Evolutionary conservation across 805 yeast species (phyloP).

Genomic region (Saccharomycopsis synnaedendra): DNA sequence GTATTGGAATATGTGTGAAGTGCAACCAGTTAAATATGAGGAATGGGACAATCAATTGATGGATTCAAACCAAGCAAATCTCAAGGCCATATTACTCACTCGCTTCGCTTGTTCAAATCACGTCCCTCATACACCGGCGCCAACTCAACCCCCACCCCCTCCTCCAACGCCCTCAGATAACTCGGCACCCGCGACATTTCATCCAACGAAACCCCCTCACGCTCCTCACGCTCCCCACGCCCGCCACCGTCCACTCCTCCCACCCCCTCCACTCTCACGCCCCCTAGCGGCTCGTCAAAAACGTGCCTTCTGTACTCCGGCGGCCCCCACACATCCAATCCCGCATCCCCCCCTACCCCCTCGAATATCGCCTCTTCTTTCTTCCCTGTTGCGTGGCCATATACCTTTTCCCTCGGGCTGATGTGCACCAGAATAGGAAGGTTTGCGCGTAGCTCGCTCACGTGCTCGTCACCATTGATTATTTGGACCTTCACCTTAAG

Average conservation of each 20-base stretch:
- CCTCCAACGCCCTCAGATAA: conserved; percentile 64
- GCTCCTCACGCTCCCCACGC: not conserved
- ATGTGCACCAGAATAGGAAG: conserved; percentile 69
- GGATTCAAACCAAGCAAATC: no score
- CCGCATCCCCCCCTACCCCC: no score
- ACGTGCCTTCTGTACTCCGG: no score
- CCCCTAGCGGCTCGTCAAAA: no score
- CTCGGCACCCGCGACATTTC: conserved; percentile 66
- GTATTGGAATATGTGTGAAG: no score
- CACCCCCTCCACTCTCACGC: no score
- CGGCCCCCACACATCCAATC: no score
- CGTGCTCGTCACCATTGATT: conserved; percentile 69
- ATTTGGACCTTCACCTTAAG: conserved; percentile 70
- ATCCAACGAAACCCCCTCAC: conserved; percentile 3
- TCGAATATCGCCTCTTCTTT: no score
- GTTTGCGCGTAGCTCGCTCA: conserved; percentile 83
- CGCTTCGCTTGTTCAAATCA: not conserved
- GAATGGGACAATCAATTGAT: no score
- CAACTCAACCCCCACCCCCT: conserved; percentile 32
- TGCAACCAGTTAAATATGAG: no score
- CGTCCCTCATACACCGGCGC: conserved; percentile 55
- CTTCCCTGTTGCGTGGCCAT: conserved; percentile 23
- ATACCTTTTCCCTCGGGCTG: conserved; percentile 68
- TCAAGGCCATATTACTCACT: no score
- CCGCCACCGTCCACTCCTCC: no score